phyloP scores from a whole-genome alignment of 1,139 yeast species.

The Hanseniaspora uvarum region DNA sequence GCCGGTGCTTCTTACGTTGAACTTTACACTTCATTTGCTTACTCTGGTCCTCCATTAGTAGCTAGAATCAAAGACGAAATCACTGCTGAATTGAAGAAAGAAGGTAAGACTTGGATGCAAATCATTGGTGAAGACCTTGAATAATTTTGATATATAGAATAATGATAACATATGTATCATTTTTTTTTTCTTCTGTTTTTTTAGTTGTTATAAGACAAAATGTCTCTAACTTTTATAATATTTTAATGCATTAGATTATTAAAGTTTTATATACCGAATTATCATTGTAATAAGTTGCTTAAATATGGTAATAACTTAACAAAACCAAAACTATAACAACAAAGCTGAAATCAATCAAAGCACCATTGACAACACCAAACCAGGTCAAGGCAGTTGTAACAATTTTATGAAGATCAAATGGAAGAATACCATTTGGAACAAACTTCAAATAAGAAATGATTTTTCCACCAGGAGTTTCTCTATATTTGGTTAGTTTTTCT shows the following conservation, averaged over 20 bases:
- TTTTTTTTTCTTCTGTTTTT: neutral
- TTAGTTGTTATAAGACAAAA: too few relatives aligned
- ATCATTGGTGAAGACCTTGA: conserved; percentile 51
- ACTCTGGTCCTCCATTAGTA: conserved; percentile 84
- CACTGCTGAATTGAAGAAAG: conserved; percentile 51
- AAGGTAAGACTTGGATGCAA: conserved; percentile 76
- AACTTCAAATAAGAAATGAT: conserved; percentile 27
- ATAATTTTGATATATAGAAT: conserved; percentile 18
- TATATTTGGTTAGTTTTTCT: conserved; percentile 26
- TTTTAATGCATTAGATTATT: neutral
- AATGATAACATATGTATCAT: neutral
- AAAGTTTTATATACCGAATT: neutral
- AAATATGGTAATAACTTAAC: conserved; percentile 24
- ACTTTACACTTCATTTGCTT: conserved; percentile 81
- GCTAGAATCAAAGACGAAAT: conserved; percentile 69
- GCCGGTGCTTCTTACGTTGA: conserved; percentile 90
- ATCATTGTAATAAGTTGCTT: neutral
- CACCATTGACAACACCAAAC: conserved; percentile 35
- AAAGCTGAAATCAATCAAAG: conserved; percentile 36
- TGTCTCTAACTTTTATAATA: neutral
- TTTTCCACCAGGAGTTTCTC: conserved; percentile 26
- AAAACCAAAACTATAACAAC: conserved; percentile 35
- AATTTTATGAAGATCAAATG: conserved; percentile 27
- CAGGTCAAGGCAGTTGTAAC: conserved; percentile 27
- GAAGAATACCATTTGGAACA: conserved; percentile 30